Percentiles rank a stretch among this genome's conserved stretches.
phyloP scores from a whole-genome alignment of 306 rosid genomes.

The Prunus persica region DNA sequence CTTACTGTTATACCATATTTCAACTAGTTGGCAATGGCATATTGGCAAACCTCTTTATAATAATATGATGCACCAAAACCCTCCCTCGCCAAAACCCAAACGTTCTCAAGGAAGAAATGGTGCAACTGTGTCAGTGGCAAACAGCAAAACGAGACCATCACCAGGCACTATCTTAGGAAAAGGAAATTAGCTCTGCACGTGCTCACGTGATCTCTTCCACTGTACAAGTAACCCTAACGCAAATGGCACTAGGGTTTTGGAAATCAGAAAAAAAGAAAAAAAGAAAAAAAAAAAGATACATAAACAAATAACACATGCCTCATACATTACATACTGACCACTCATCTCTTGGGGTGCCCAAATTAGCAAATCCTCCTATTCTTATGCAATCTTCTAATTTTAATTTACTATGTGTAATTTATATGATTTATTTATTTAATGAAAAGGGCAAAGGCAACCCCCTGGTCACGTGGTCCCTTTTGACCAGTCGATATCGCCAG shows the following conservation, averaged over 20 bases:
- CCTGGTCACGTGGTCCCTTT: slow-evolving; percentile 53
- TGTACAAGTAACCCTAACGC: not conserved
- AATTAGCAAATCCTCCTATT: not conserved
- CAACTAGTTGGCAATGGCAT: too few species aligned
- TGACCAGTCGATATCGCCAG: slow-evolving; percentile 69
- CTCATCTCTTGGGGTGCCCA: not conserved
- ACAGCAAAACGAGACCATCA: slow-evolving; percentile 10
- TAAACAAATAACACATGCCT: too few species aligned
- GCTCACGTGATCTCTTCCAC: slow-evolving; percentile 47
- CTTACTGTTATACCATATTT: too few species aligned
- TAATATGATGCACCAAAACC: not conserved
- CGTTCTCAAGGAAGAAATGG: not conserved
- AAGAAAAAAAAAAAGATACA: too few species aligned
- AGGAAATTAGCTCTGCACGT: slow-evolving; percentile 19
- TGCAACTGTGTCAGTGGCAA: not conserved
- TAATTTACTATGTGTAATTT: not conserved
- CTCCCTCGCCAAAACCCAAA: not conserved
- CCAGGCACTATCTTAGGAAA: not conserved
- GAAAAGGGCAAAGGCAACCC: not conserved
- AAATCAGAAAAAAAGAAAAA: too few species aligned
- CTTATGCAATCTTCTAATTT: not conserved
- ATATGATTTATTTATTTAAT: not conserved
- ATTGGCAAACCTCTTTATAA: too few species aligned
- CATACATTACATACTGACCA: too few species aligned
- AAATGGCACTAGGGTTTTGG: not conserved